Evolutionary conservation across 2,329 filamentous ascomycete genomes (phyloP).

Genomic region (Cladosporium cucumerinum): DNA sequence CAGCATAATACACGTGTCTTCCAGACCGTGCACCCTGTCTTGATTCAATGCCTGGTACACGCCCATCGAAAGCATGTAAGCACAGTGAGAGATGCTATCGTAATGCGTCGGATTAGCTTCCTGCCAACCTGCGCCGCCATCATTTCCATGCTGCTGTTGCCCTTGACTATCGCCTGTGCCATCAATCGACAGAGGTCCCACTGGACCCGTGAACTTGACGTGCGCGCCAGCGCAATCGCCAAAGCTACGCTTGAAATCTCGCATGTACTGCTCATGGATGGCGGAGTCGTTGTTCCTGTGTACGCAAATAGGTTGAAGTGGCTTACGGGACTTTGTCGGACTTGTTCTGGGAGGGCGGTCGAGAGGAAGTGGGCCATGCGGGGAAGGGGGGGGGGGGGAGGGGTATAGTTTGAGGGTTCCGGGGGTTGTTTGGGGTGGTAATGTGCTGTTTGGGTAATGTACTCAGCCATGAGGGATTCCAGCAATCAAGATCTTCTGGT

Average conservation of each 20-base stretch:
- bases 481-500: slow-evolving; percentile 9
- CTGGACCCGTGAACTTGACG: slow-evolving; percentile 21
- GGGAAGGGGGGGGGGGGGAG: too few species aligned
- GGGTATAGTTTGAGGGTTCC: slow-evolving; percentile 20
- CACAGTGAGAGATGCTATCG: slow-evolving; percentile 23
- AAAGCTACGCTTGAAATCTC: slow-evolving; percentile 21
- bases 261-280: slow-evolving; percentile 22
- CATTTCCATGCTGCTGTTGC: background rate
- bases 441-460: background rate
- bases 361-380: slow-evolving; percentile 21
- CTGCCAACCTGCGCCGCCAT: slow-evolving; percentile 13
- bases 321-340: slow-evolving; percentile 17
- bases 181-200: slow-evolving; percentile 1
- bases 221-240: slow-evolving; percentile 20
- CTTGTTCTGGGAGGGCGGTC: slow-evolving; percentile 8
- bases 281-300: slow-evolving; percentile 17
- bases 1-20: slow-evolving; percentile 23
- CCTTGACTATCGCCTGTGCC: background rate
- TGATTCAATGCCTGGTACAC: slow-evolving; percentile 21
- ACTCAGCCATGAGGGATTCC: slow-evolving; percentile 20
- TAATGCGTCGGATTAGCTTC: slow-evolving; percentile 24
- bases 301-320: slow-evolving; percentile 26
- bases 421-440: background rate
- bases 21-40: slow-evolving; percentile 20
- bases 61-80: slow-evolving; percentile 22